Evolutionary conservation across 2,329 filamentous ascomycete species (phyloP).

Genomic region (Venturia effusa): DNA sequence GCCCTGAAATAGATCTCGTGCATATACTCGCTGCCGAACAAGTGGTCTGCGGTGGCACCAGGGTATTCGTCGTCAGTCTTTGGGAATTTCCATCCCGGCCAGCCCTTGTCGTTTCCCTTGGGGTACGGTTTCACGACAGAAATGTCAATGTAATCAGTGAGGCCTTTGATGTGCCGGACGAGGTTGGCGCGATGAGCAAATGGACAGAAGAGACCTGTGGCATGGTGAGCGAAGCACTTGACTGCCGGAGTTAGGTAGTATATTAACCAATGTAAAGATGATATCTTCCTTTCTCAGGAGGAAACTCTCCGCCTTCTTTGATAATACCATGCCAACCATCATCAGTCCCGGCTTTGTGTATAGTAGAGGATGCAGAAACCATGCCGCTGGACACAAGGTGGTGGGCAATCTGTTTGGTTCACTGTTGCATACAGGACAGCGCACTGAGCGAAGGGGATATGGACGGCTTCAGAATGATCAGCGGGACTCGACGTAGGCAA

Average conservation of each 20-base stretch:
- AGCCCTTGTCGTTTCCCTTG: constrained; percentile 35
- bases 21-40: constrained; percentile 55
- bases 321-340: constrained; percentile 8
- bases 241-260: background rate
- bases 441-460: background rate
- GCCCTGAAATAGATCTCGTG: constrained; percentile 72
- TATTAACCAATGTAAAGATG: constrained; percentile 88
- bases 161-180: constrained; percentile 77
- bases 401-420: background rate
- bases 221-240: background rate
- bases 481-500: background rate
- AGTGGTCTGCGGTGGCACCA: constrained; percentile 50
- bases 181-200: constrained; percentile 88
- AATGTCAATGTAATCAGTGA: constrained; percentile 69
- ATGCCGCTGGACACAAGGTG: background rate
- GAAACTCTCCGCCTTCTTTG: constrained; percentile 55
- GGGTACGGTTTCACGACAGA: constrained; percentile 93
- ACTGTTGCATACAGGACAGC: background rate
- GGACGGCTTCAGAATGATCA: too few species aligned
- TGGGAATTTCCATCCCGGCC: constrained; percentile 67
- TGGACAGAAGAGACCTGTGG: constrained; percentile 51
- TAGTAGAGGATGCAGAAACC: background rate
- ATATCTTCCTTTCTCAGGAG: constrained; percentile 79
- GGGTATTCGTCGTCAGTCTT: constrained; percentile 50
- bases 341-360: constrained; percentile 6